A percentile compares a stretch with the other conserved stretches of the same genome.
Evolutionary conservation across 352 stramenopile genomes (phyloP).

Genomic region (Pythium sukuiense): DNA sequence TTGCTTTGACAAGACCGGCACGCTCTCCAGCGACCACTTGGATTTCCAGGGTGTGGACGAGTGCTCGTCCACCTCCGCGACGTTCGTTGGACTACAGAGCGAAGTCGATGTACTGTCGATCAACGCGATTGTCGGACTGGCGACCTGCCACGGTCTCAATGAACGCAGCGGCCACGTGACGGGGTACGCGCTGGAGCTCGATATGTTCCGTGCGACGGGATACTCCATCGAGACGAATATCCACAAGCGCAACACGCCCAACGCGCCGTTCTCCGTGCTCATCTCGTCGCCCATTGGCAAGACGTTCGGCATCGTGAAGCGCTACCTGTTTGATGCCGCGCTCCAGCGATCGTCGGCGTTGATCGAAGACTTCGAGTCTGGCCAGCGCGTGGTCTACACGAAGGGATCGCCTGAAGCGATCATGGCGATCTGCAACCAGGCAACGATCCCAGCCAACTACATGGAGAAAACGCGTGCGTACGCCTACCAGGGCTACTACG

Average conservation of each 20-base stretch:
- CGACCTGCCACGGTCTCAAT: constrained; percentile 66
- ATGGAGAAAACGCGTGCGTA: constrained; percentile 52
- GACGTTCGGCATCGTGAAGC: constrained; percentile 64
- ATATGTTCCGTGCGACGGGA: constrained; percentile 71
- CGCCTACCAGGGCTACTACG: constrained; percentile 86
- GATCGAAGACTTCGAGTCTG: constrained; percentile 66
- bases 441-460: constrained; percentile 74
- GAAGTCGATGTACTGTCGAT: constrained; percentile 72
- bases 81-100: constrained; percentile 55
- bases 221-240: constrained; percentile 61
- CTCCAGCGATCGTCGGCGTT: constrained; percentile 70
- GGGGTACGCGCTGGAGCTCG: constrained; percentile 68
- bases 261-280: constrained; percentile 59
- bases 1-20: constrained; percentile 86
- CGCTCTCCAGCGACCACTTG: constrained; percentile 68
- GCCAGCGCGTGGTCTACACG: constrained; percentile 60
- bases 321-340: constrained; percentile 70
- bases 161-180: constrained; percentile 51
- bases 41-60: constrained; percentile 76
- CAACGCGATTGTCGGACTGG: constrained; percentile 58
- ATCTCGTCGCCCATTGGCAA: constrained; percentile 73
- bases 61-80: constrained; percentile 32
- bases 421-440: constrained; percentile 55
- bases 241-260: constrained; percentile 44
- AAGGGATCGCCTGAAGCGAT: constrained; percentile 74